Conservation (phyloP, 805 yeast species). For the Nematodospora valgi region DNA sequence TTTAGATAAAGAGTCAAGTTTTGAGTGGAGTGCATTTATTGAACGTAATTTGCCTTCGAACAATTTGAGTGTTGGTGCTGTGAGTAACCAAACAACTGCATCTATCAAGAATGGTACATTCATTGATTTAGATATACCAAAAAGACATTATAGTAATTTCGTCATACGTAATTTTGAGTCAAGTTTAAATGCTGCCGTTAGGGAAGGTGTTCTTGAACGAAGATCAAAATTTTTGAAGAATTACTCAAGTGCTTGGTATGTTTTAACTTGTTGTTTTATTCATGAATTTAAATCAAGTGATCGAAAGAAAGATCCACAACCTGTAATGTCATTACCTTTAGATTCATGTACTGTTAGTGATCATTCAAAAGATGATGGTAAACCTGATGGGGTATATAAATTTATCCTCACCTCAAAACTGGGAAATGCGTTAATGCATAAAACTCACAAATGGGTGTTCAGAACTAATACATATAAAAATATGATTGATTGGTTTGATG, state of each 20-base stretch:
- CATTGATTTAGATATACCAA: conserved; percentile 37
- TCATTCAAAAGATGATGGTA: conserved; percentile 71
- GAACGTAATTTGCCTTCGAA: conserved; percentile 53
- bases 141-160: conserved; percentile 46
- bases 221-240: conserved; percentile 88
- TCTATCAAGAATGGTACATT: conserved; percentile 33
- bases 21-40: conserved; percentile 88
- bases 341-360: conserved; percentile 81
- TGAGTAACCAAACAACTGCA: conserved; percentile 22
- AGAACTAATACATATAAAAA: conserved; percentile 77
- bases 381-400: conserved; percentile 55
- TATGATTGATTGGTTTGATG: conserved; percentile 84
- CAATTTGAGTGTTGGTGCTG: conserved; percentile 20
- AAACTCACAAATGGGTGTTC: conserved; percentile 94
- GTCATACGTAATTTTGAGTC: conserved; percentile 66
- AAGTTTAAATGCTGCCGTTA: conserved; percentile 58
- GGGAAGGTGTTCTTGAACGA: conserved; percentile 82
- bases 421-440: conserved; percentile 67
- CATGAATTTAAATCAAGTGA: conserved; percentile 89
- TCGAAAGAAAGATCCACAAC: conserved; percentile 74
- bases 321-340: conserved; percentile 77
- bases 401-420: conserved; percentile 73
- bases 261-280: conserved; percentile 79
- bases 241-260: conserved; percentile 89
- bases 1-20: conserved; percentile 69